A percentile compares a stretch with the other conserved stretches of the same genome.
Evolutionary conservation across 495 filamentous ascomycete genomes (phyloP).

Genomic region (Monascus purpureus): DNA sequence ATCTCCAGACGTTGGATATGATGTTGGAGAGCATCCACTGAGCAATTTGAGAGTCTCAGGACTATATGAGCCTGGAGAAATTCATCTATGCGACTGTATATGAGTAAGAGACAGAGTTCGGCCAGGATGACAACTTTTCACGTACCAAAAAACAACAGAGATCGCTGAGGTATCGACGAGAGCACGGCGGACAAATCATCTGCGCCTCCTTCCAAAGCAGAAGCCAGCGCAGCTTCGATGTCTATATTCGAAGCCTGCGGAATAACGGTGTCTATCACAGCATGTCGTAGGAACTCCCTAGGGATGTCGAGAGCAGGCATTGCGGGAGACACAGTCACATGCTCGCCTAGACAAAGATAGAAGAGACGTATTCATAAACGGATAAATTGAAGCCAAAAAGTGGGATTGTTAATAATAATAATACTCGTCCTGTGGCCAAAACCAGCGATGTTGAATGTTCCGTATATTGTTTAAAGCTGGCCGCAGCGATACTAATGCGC

Average conservation of each 20-base stretch:
- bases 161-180: constrained; percentile 35
- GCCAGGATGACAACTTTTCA: constrained; percentile 10
- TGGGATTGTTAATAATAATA: too few species aligned
- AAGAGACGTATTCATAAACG: too few species aligned
- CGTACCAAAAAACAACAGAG: constrained; percentile 59
- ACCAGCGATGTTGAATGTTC: too few species aligned
- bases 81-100: constrained; percentile 58
- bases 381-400: not conserved
- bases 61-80: constrained; percentile 57
- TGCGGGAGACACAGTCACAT: constrained; percentile 16
- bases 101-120: constrained; percentile 42
- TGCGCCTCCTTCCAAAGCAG: constrained; percentile 31
- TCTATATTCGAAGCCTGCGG: constrained; percentile 54
- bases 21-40: constrained; percentile 42
- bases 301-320: constrained; percentile 29
- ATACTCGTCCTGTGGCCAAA: too few species aligned
- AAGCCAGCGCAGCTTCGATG: constrained; percentile 44
- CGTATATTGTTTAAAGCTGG: too few species aligned
- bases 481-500: too few species aligned
- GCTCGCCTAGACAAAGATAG: too few species aligned
- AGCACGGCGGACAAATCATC: constrained; percentile 32
- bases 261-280: constrained; percentile 64
- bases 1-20: constrained; percentile 51
- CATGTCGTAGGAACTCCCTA: constrained; percentile 53
- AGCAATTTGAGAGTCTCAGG: constrained; percentile 49